Base-by-base conservation (phyloP, 495 filamentous ascomycete genomes). In the Hypomontagnella submonticulosa region DNA sequence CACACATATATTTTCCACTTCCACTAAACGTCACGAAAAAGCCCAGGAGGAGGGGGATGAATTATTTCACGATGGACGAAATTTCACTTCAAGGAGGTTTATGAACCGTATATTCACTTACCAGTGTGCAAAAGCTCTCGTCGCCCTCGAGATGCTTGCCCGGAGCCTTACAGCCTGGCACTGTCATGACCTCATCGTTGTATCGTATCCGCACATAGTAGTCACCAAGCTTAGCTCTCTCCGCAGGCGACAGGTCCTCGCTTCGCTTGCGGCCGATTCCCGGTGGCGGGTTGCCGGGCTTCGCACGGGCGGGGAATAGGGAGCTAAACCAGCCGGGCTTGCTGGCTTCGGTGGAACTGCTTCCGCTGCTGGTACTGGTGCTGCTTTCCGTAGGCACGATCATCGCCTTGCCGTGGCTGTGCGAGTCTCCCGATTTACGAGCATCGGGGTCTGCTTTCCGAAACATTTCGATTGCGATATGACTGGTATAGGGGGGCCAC, bases 151-250 rank as follows among this genome's bases (percentile, higher is more conserved):
- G 82, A 77, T 99, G 95, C 38, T 93, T 97, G 27, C 91, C 91
- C 0, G 82, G 73, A 33, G 81, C 77, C 59, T 83, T 87, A 72
- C 95, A 99, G 23, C 92, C 92, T 4, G 93, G 93, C 49, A 98
- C 84, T 8, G 80, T 83, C 68, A 97, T 84, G 0, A 90, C 85
- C 38, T 82, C 80, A 73, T 98, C 94, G 66, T 99, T 98, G 75
- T 95, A 98, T 53, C 93, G 84, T 55, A 99, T 75, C n/a, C 95
- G 87, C n/a, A 99, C 94, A 77, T 90, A 99, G 78, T 97, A 92
- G 1, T 80, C 88, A 54, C 85, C 83, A 19, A 89, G 74, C 67
- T 77, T 87, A 43, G 74, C 62, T 74, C 80, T 81, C 58, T 91
- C 85, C 0, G 71, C 61, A 0, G 74, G 60, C 1, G 78, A 79